phyloP scores from a whole-genome alignment of 768 basidiomycete genomes.

The Auricularia cornea region DNA sequence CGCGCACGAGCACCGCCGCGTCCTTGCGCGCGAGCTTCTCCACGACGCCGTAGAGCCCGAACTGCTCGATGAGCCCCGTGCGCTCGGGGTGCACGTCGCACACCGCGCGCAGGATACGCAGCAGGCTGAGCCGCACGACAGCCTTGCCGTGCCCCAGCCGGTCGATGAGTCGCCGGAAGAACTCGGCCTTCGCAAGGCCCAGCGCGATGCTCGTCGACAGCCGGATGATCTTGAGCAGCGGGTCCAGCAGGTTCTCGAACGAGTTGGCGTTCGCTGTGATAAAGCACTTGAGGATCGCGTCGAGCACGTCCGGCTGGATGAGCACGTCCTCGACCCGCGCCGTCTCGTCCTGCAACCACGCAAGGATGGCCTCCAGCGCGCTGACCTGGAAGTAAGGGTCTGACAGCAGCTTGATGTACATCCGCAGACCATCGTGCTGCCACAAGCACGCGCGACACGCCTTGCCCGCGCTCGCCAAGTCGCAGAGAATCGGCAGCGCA shows the following conservation, averaged over 20 bases:
- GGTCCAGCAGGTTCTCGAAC: slow-evolving; percentile 87
- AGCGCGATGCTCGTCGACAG: slow-evolving; percentile 67
- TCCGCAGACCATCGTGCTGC: slow-evolving; percentile 83
- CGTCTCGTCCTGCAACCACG: slow-evolving; percentile 95
- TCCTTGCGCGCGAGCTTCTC: slow-evolving; percentile 75
- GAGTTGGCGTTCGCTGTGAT: slow-evolving; percentile 78
- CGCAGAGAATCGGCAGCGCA: slow-evolving; percentile 92
- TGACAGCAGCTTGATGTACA: slow-evolving; percentile 71
- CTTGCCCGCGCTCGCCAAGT: slow-evolving; percentile 92
- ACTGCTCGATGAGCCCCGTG: slow-evolving; percentile 70
- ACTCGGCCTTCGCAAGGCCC: slow-evolving; percentile 67
- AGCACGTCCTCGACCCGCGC: slow-evolving; percentile 88
- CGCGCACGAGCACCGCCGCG: slow-evolving; percentile 82
- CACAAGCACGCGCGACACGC: slow-evolving; percentile 82
- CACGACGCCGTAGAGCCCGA: slow-evolving; percentile 74
- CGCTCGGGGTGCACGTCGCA: slow-evolving; percentile 89
- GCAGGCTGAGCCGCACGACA: slow-evolving; percentile 81
- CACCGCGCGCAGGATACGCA: slow-evolving; percentile 74
- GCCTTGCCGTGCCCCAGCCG: slow-evolving; percentile 69
- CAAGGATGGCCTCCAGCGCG: slow-evolving; percentile 80
- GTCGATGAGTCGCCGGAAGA: slow-evolving; percentile 85
- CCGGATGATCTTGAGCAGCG: slow-evolving; percentile 86
- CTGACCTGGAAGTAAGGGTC: slow-evolving; percentile 91
- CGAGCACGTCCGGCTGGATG: slow-evolving; percentile 53
- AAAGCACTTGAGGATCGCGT: slow-evolving; percentile 69